Conservation (phyloP, 1,284 basidiomycete genomes). For the Fomitopsis pinicola region DNA sequence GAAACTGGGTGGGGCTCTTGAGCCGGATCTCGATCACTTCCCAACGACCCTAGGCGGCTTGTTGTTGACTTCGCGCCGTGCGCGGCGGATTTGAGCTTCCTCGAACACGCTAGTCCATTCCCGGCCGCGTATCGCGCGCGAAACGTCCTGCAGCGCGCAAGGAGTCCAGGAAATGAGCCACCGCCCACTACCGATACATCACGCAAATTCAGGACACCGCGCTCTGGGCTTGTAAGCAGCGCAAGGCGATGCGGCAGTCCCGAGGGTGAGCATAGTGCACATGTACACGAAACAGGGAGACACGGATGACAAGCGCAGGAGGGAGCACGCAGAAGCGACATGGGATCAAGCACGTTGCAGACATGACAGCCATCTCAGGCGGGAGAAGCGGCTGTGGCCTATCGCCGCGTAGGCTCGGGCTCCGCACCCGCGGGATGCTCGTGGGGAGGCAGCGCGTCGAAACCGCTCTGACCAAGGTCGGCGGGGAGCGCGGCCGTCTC, state of each 20-base stretch:
- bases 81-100: background rate
- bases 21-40: background rate
- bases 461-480: slow-evolving; percentile 67
- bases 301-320: background rate
- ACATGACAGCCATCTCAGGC: background rate
- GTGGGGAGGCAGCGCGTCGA: slow-evolving; percentile 58
- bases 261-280: background rate
- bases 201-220: background rate
- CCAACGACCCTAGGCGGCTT: background rate
- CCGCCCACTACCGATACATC: background rate
- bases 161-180: background rate
- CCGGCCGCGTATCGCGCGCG: background rate
- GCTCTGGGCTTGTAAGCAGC: background rate
- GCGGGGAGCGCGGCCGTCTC: slow-evolving; percentile 74
- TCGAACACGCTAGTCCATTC: background rate
- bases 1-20: background rate
- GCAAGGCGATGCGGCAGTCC: background rate
- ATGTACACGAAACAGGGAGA: background rate
- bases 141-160: background rate
- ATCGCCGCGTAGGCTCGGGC: background rate
- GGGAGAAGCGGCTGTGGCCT: background rate
- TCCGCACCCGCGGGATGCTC: slow-evolving; percentile 9
- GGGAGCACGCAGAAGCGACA: background rate
- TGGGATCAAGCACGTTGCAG: background rate
- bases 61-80: background rate